Conservation (phyloP, 164 flowering plant species). For the Santalum album region DNA sequence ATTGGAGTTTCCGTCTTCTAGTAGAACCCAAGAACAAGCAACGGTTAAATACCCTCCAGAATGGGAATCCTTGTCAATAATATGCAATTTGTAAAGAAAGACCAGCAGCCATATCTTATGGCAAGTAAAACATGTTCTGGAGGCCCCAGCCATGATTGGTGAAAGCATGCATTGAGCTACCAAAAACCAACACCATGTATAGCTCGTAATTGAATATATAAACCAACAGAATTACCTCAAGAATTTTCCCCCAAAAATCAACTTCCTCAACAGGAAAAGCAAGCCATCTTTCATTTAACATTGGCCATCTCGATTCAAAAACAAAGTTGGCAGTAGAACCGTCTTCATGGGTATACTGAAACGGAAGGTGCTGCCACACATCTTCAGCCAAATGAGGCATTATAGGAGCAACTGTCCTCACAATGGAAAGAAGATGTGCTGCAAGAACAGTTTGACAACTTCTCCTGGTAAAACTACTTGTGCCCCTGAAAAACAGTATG, state of each 20-base stretch:
- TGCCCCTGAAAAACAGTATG: constrained; percentile 47
- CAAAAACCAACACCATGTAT: no score
- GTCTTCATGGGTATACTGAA: constrained; percentile 42
- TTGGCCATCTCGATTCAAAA: constrained; percentile 89
- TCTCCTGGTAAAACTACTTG: constrained; percentile 69
- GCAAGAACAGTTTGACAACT: constrained; percentile 95
- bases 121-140: no score
- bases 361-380: constrained; percentile 92
- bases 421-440: constrained; percentile 74
- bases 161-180: no score
- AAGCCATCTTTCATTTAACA: constrained; percentile 49
- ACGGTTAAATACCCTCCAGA: no score
- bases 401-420: constrained; percentile 75
- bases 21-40: no score
- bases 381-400: constrained; percentile 96
- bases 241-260: constrained; percentile 64
- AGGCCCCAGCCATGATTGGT: no score
- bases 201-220: no score
- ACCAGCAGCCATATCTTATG: no score
- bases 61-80: no score
- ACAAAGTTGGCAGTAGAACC: constrained; percentile 67
- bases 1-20: no score
- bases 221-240: constrained; percentile 53
- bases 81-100: no score
- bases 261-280: constrained; percentile 54